phyloP scores from a whole-genome alignment of 768 basidiomycete species.

The Boletus huronensis region DNA sequence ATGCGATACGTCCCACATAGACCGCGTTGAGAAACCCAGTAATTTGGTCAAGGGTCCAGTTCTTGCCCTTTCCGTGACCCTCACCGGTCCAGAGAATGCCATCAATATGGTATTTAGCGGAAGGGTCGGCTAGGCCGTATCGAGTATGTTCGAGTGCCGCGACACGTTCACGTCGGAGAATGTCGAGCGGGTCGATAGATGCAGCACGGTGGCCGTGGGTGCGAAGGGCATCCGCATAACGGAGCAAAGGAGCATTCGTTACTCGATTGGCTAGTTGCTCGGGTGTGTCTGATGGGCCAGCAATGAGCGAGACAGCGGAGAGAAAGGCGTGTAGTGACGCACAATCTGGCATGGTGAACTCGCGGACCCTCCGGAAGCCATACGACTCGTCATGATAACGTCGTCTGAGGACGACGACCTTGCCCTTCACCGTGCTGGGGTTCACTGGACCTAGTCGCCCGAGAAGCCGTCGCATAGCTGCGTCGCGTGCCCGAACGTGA shows the following conservation, averaged over 20 bases:
- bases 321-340: constrained; percentile 25
- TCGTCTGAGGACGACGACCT: constrained; percentile 26
- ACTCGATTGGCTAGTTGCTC: constrained; percentile 66
- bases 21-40: constrained; percentile 62
- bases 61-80: constrained; percentile 29
- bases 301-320: background rate
- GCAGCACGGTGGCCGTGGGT: constrained; percentile 84
- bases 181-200: constrained; percentile 80
- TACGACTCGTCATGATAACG: constrained; percentile 77
- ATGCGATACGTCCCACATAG: constrained; percentile 84
- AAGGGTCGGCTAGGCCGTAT: constrained; percentile 63
- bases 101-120: constrained; percentile 61
- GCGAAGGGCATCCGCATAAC: constrained; percentile 88
- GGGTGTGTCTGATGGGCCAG: constrained; percentile 50
- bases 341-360: constrained; percentile 73
- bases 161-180: constrained; percentile 80
- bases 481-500: constrained; percentile 14
- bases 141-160: constrained; percentile 72
- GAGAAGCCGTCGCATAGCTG: constrained; percentile 10
- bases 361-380: constrained; percentile 64
- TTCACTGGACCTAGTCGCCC: background rate
- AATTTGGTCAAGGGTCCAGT: constrained; percentile 72
- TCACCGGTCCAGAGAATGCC: constrained; percentile 74
- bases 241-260: constrained; percentile 71
- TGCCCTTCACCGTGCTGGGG: constrained; percentile 4